phyloP scores from a whole-genome alignment of 768 basidiomycete species.

The Collybiopsis confluens region DNA sequence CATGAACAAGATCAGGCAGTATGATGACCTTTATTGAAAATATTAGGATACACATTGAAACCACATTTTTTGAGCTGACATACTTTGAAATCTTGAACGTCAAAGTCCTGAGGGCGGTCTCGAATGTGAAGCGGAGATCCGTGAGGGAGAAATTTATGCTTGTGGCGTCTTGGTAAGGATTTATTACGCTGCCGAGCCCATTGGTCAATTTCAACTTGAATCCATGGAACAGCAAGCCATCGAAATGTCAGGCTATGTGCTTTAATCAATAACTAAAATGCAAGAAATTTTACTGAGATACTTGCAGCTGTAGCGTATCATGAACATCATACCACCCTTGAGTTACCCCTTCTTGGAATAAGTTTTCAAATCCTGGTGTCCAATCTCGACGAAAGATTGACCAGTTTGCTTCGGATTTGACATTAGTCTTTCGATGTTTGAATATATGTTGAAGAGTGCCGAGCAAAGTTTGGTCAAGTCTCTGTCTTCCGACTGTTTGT shows the following conservation, averaged over 20 bases:
- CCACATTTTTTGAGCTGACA: not conserved
- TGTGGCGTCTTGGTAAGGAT: constrained; percentile 5
- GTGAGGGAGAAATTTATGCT: constrained; percentile 21
- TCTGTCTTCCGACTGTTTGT: constrained; percentile 22
- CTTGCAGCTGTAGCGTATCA: constrained; percentile 21
- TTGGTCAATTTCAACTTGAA: constrained; percentile 19
- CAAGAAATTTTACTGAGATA: not conserved
- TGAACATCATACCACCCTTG: constrained; percentile 25
- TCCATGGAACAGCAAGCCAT: constrained; percentile 18
- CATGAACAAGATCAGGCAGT: constrained; percentile 11
- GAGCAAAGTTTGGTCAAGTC: constrained; percentile 18
- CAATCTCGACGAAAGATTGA: constrained; percentile 17
- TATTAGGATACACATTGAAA: too few species aligned
- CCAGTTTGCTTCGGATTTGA: constrained; percentile 29
- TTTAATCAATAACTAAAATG: too few species aligned
- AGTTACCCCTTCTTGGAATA: constrained; percentile 25
- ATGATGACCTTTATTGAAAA: constrained; percentile 10
- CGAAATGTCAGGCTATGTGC: not conserved
- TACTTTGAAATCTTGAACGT: constrained; percentile 21
- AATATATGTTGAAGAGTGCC: constrained; percentile 25
- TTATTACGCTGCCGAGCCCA: constrained; percentile 10
- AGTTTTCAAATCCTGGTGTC: constrained; percentile 26
- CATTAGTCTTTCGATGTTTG: constrained; percentile 21
- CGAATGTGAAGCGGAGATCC: constrained; percentile 19
- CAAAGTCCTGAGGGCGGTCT: constrained; percentile 13